phyloP scores from a whole-genome alignment of 1,139 yeast genomes.

The Geotrichum armillariae region DNA sequence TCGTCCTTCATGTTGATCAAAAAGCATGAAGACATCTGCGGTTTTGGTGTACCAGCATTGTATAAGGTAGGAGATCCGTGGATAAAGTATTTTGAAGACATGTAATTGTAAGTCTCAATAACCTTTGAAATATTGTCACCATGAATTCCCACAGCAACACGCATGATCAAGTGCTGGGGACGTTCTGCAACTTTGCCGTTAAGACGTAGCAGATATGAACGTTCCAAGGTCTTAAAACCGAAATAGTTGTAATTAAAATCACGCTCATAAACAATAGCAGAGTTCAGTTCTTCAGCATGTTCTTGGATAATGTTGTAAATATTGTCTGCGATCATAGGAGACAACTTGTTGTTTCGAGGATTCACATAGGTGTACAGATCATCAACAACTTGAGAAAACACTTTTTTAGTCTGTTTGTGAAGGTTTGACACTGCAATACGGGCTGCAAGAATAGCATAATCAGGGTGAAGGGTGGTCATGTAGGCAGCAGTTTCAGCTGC shows the following conservation, averaged over 20 bases:
- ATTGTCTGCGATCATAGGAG: slow-evolving; percentile 82
- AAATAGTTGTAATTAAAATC: slow-evolving; percentile 82
- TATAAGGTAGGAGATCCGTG: slow-evolving; percentile 90
- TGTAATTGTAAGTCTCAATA: slow-evolving; percentile 76
- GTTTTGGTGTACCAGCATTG: slow-evolving; percentile 86
- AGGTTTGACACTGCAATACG: slow-evolving; percentile 89
- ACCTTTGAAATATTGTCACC: slow-evolving; percentile 70
- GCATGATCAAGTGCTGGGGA: slow-evolving; percentile 87
- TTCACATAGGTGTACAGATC: slow-evolving; percentile 73
- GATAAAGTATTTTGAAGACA: slow-evolving; percentile 82
- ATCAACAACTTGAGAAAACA: slow-evolving; percentile 74
- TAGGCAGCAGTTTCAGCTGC: slow-evolving; percentile 98
- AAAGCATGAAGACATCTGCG: slow-evolving; percentile 89
- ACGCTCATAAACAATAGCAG: slow-evolving; percentile 80
- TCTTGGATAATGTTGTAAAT: slow-evolving; percentile 61
- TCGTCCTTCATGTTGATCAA: slow-evolving; percentile 86
- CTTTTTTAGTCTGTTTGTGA: slow-evolving; percentile 91
- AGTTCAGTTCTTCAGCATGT: slow-evolving; percentile 69
- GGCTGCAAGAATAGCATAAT: slow-evolving; percentile 92
- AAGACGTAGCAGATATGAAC: slow-evolving; percentile 73
- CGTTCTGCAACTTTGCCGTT: slow-evolving; percentile 80
- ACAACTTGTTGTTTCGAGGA: slow-evolving; percentile 69
- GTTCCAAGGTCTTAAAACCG: slow-evolving; percentile 84
- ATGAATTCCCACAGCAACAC: slow-evolving; percentile 88
- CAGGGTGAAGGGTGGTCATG: slow-evolving; percentile 96